Evolutionary conservation across 176 grass and related monocot species (phyloP).

Genomic region (Avena insularis): DNA sequence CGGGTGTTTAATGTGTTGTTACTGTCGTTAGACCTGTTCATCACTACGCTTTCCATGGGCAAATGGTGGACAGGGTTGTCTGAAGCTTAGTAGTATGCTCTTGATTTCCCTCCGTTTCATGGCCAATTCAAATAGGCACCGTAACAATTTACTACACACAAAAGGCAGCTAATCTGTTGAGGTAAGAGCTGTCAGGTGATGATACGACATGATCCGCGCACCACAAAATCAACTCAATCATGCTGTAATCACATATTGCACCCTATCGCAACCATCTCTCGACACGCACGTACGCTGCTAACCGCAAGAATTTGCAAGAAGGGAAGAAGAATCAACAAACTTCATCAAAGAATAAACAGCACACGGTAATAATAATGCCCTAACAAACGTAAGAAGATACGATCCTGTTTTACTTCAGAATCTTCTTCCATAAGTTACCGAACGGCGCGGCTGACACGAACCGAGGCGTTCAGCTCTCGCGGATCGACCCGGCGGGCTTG

Average conservation of each 20-base stretch:
- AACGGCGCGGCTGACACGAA: neutral
- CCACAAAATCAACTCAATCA: conserved; percentile 30
- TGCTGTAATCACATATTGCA: conserved; percentile 42
- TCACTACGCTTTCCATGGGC: too few species aligned
- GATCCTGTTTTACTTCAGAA: conserved; percentile 20
- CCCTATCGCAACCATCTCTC: conserved; percentile 35
- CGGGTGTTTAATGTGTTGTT: neutral
- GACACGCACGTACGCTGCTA: conserved; percentile 19
- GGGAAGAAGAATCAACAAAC: conserved; percentile 39
- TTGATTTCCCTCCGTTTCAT: too few species aligned
- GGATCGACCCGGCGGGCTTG: conserved; percentile 43
- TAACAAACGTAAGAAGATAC: conserved; percentile 27
- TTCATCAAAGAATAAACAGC: conserved; percentile 48
- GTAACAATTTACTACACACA: too few species aligned
- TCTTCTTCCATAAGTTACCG: conserved; percentile 45
- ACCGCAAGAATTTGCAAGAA: conserved; percentile 19
- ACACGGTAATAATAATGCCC: conserved; percentile 32
- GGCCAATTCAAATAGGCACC: too few species aligned
- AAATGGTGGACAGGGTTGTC: too few species aligned
- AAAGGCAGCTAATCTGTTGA: too few species aligned
- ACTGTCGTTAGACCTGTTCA: conserved; percentile 2
- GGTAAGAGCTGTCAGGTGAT: neutral
- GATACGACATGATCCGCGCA: neutral
- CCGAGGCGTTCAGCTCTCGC: conserved; percentile 16
- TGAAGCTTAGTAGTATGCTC: too few species aligned